Base-by-base conservation (phyloP, 108 stramenopile genomes). In the Stephanodiscus minutulus region DNA sequence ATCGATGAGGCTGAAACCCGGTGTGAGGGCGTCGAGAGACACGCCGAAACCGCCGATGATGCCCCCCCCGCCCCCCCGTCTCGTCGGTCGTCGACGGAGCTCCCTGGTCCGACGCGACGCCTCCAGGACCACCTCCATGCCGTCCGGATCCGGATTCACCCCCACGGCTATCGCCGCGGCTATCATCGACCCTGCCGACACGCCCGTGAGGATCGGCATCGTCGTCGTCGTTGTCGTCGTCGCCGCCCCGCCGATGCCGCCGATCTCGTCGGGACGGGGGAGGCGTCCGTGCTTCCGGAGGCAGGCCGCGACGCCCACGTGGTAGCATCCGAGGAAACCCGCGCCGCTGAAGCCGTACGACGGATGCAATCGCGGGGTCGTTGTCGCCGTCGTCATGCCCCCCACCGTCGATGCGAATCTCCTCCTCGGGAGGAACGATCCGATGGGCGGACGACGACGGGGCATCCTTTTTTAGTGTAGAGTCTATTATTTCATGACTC, bases 1-100 rank as follows among this genome's bases (percentile, higher is more conserved):
- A 82, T 90, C 89, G 20, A 90, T 73, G 18, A 90, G 70, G 41
- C 86, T 87, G 53, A 85, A 87, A 2, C 86, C 85, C 28, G 89
- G 89, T 36, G 70, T 72, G 13, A 86, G 72, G 7, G 63, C 70
- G 76, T 90, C 83, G 28, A 90, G 55, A 12, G 73, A 35, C 35
- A 65, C 18, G 21, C 35, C 44, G n/a, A 74, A 65, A 50, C 59
- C 47, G 24, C 27, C 15, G 27, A 3, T 35, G 15, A 4, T 13
- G 17, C 29, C 27, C 24, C 48, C 29, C 13, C 39, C 46, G 27
- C 27, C 43, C 6, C n/a, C 31, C 31, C 31, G 31, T 33, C 31
- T 5, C 31, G 58, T 63, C 36, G 63, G 61, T 44, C 55, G 33
- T 56, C 31, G 31, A 3, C 49, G 33, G 36, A 70, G 60, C 15